Evolutionary conservation across 768 basidiomycete species (phyloP), one percentile per base, ranked within the genome.

Genomic region (Amanita pseudoporphyria): DNA sequence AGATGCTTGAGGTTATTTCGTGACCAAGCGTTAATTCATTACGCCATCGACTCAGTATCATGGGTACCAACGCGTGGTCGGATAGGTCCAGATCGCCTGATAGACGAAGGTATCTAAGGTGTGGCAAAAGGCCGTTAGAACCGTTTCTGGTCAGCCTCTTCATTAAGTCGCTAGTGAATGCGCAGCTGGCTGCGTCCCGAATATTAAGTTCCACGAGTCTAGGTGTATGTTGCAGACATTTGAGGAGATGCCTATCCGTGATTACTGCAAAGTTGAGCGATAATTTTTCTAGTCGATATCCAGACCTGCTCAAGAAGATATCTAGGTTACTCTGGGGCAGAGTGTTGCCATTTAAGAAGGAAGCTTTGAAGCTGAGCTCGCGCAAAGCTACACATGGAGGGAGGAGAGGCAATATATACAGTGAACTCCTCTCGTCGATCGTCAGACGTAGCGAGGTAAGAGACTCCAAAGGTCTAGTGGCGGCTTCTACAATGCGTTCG

Each of bases 1-100:
- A 16, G 7, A 3, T 19, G 7, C 26, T 13, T 6, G 9, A 6
- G 2, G 16, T 30, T 14, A 24, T 3, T 10, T 28, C 43, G 18
- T 32, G 30, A 31, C 43, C 43, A 18, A 44, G 24, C 5, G 24
- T 41, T 19, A 41, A 22, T 7, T 30, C 14, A 16, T 22, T 46
- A 16, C 32, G 32, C 35, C 31, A 46, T 36, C 45, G 24, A n/a
- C 45, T 46, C 19, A 36, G 33, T 33, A 46, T 36, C 45, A 46
- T 46, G n/a, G 45, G 35, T 33, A 46, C 36, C 31, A 46, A 37
- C 30, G 30, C 9, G 14, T 12, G 45, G 21, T 35, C 45, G 24
- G 31, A 46, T 19, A 37, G 32, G 6, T 37, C 32, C 35, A 46
- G 14, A 30, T 33, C 45, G 24, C 35, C 45, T 3, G 31, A 46